Evolutionary conservation across 2,329 filamentous ascomycete genomes (phyloP), one percentile per base, ranked within the genome.

Genomic region (Colletotrichum tropicicola): DNA sequence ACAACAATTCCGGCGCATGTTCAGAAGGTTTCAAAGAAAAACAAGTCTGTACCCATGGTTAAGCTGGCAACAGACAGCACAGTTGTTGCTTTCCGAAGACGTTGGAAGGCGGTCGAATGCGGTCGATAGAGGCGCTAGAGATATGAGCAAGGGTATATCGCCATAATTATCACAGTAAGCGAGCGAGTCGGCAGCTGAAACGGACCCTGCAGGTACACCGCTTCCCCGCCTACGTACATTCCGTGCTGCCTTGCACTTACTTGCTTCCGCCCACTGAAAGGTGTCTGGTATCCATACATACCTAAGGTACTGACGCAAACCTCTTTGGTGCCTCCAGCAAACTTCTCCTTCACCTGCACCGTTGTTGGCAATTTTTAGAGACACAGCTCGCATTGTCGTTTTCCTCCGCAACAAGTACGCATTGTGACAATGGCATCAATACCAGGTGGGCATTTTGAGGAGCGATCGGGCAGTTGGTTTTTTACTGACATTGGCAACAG

Each of bases 341-440:
- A 64, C 64, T 67, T 60, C 59, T 55, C 17, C 54, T 59, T 44
- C 28, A 43, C 21, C 55, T 64, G 27, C 25, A 19, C 48, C 23
- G 58, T 49, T 56, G n/a, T 27, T 59, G 51, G 21, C 30, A n/a
- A 30, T n/a, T 17, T 13, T 48, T 52, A 52, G 45, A 45, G 13
- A 41, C 32, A 54, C 30, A 32, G 37, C 43, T 43, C 28, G 3
- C 21, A 51, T 44, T 27, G 52, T 52, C 45, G 49, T 59, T 32
- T 47, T 27, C 60, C 63, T 48, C 43, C 65, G 59, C 56, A 68
- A 47, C 49, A 61, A 53, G 25, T 67, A 59, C 57, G 45, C 17
- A 43, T 35, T 45, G 39, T 45, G 56, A 43, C 70, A 66, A 89
- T 89, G 87, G 82, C 84, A 65, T 79, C 85, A 65, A 83, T 88